Evolutionary conservation across 1,284 basidiomycete species (phyloP), one percentile per base, ranked within the genome.

Genomic region (Waitea zeae): DNA sequence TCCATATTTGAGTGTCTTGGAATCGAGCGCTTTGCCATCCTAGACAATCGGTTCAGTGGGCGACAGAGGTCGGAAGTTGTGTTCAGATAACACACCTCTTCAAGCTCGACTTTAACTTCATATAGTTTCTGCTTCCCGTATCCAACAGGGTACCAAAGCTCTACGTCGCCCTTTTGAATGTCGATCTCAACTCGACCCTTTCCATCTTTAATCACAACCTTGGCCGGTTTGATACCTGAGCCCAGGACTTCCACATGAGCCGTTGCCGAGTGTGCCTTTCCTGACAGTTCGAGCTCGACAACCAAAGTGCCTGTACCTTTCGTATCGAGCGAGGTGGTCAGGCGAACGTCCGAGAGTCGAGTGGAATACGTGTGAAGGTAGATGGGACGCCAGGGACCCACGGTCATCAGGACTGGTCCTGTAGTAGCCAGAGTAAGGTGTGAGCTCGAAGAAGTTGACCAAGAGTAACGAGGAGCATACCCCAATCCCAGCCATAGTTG

Each of bases 321-420:
- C 3, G 36, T 41, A 12, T 40, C 39, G 3, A 50, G 46, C 3
- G 58, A 56, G 19, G 43, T 44, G 12, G 33, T 45, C 50, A 12
- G 64, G 44, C 20, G 58, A 52, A 3, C 44, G 45, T n/a, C n/a
- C n/a, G n/a, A n/a, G 27, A 80, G 52, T 11, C 62, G 60, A 3
- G 55, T 42, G 2, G 46, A 49, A 47, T 68, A 77, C 3, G 60
- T 54, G 36, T 62, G 57, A n/a, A 81, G 51, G 1, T 49, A 51
- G 30, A 79, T 60, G 0, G 67, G 61, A n/a, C 62, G 59, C 49
- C 68, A 72, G 30, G 69, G 59, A 1, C 57, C 63, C 22, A 53
- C 55, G 2, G 58, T 58, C 51, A 61, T 51, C 2, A 62, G 47
- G 33, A 64, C 61, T 1, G 61, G 61, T 11, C 61, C n/a, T n/a